Evolutionary conservation across 2,329 filamentous ascomycete genomes (phyloP).

Genomic region (Pseudocercospora macadamiae): DNA sequence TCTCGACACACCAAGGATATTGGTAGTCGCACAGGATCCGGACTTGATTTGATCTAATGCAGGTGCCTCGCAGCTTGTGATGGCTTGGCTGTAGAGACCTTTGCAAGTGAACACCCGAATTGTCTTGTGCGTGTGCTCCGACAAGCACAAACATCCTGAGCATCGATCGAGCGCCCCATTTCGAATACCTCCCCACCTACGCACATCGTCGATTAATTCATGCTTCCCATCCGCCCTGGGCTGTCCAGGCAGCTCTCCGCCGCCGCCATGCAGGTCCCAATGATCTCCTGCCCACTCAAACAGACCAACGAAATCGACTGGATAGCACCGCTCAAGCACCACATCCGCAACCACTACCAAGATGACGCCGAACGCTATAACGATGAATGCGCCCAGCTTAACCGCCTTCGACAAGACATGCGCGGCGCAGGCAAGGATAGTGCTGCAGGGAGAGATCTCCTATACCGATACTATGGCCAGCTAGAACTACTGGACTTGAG

Average conservation of each 20-base stretch:
- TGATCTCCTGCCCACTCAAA: conserved; percentile 92
- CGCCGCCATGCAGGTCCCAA: conserved; percentile 80
- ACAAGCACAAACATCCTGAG: too few species aligned
- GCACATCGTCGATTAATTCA: too few species aligned
- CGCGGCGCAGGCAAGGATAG: conserved; percentile 95
- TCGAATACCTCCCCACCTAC: neutral
- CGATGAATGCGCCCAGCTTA: conserved; percentile 92
- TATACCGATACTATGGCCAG: conserved; percentile 98
- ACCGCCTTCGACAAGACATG: conserved; percentile 96
- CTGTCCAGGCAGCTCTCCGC: conserved; percentile 38
- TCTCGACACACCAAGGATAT: neutral
- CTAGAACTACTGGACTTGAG: conserved; percentile 90
- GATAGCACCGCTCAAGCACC: conserved; percentile 86
- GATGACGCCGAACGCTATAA: conserved; percentile 95
- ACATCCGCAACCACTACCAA: conserved; percentile 91
- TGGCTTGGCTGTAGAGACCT: conserved; percentile 5
- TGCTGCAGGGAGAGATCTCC: conserved; percentile 85
- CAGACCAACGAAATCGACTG: conserved; percentile 98
- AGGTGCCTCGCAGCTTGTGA: conserved; percentile 1
- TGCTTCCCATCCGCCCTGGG: conserved; percentile 41
- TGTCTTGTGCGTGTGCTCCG: too few species aligned
- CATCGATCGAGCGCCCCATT: too few species aligned
- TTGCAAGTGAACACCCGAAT: neutral
- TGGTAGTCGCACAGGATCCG: neutral
- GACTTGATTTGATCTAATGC: neutral